phyloP scores from a whole-genome alignment of 108 stramenopile genomes.

The Poteriospumella lacustris region DNA sequence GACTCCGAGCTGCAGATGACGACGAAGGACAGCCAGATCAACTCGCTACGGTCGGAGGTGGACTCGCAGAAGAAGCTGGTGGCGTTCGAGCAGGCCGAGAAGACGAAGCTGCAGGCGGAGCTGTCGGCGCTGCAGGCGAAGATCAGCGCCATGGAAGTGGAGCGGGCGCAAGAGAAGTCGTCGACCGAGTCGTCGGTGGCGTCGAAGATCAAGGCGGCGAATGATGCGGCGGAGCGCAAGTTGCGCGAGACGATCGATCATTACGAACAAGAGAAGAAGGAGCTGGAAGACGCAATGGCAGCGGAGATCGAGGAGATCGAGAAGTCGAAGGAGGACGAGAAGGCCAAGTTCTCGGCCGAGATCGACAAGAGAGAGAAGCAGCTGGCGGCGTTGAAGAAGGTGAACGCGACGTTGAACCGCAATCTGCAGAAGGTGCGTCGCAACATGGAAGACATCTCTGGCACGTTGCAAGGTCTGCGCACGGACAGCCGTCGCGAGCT shows the following conservation, averaged over 20 bases:
- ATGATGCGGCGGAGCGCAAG: no score
- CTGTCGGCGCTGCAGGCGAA: background rate
- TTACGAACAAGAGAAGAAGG: background rate
- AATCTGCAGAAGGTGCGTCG: background rate
- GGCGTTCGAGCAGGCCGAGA: background rate
- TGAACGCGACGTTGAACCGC: background rate
- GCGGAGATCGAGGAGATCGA: background rate
- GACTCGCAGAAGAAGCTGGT: constrained; percentile 18
- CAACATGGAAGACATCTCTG: background rate
- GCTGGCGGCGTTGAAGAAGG: background rate
- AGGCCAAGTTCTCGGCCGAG: background rate
- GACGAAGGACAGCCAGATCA: background rate
- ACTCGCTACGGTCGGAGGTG: constrained; percentile 1
- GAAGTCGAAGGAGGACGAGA: background rate
- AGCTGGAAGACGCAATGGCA: background rate
- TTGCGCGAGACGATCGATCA: background rate
- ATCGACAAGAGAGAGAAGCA: background rate
- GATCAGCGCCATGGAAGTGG: background rate
- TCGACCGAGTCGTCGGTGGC: background rate
- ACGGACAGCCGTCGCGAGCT: constrained; percentile 23
- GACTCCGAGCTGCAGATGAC: background rate
- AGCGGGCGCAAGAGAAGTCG: background rate
- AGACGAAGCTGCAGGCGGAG: constrained; percentile 4
- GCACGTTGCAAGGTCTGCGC: constrained; percentile 29
- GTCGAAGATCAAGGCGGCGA: no score